Evolutionary conservation across 2,329 filamentous ascomycete species (phyloP).

Genomic region (Furcasterigmium furcatum): DNA sequence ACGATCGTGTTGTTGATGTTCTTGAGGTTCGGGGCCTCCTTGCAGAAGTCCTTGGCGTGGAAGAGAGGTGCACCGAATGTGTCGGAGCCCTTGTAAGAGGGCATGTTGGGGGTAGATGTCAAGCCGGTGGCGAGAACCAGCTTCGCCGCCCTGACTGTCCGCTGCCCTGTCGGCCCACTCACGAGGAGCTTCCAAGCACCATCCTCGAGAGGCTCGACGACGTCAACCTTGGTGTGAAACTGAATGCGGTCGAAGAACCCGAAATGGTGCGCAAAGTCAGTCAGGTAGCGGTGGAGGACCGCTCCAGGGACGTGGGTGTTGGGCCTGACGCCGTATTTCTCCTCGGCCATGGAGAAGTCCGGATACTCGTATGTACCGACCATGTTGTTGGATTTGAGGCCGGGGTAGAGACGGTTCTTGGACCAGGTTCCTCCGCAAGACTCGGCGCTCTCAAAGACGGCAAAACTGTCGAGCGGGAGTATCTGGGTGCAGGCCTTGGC

Average conservation of each 20-base stretch:
- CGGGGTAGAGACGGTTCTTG: constrained; percentile 53
- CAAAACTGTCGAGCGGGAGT: constrained; percentile 39
- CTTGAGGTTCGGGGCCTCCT: constrained; percentile 24
- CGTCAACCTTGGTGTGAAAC: constrained; percentile 46
- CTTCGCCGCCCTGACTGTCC: constrained; percentile 26
- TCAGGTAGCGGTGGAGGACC: constrained; percentile 31
- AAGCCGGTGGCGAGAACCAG: constrained; percentile 49
- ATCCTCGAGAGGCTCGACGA: constrained; percentile 24
- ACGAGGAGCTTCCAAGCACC: constrained; percentile 41
- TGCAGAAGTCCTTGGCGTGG: constrained; percentile 38
- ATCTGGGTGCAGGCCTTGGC: constrained; percentile 50
- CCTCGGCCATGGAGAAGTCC: constrained; percentile 57
- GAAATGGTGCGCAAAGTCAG: constrained; percentile 37
- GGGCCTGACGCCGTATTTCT: constrained; percentile 34
- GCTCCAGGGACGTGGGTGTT: constrained; percentile 30
- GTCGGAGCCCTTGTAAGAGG: constrained; percentile 30
- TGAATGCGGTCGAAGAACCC: constrained; percentile 43
- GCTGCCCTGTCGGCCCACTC: constrained; percentile 3
- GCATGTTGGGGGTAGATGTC: constrained; percentile 40
- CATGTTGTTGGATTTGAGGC: constrained; percentile 63
- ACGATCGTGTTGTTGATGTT: constrained; percentile 37
- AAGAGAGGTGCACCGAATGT: constrained; percentile 34
- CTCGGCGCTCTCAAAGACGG: constrained; percentile 46
- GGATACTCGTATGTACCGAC: constrained; percentile 60
- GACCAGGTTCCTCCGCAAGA: constrained; percentile 61